phyloP scores from a whole-genome alignment of 257 asterid genomes.

The Gardenia jasminoides region DNA sequence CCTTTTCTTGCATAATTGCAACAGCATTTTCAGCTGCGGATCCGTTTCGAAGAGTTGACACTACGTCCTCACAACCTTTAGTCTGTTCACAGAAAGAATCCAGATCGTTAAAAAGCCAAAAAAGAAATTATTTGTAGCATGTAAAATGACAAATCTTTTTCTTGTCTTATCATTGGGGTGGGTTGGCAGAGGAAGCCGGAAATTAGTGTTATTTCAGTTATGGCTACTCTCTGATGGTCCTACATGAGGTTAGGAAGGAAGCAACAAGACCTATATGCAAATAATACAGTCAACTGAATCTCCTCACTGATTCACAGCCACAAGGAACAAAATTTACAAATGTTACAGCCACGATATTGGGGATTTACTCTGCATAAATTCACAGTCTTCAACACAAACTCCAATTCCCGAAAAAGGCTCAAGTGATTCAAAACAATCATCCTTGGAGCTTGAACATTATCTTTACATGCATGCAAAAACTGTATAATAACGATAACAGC shows the following conservation, averaged over 20 bases:
- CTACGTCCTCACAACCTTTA: conserved; percentile 87
- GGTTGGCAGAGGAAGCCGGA: not conserved
- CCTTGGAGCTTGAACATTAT: not conserved
- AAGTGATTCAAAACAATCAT: not conserved
- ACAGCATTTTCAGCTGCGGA: conserved; percentile 92
- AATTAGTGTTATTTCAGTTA: not conserved
- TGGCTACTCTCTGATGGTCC: not conserved
- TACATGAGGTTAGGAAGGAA: not conserved
- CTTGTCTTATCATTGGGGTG: too few relatives aligned
- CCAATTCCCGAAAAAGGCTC: not conserved
- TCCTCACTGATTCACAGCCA: not conserved
- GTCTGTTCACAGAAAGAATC: conserved; percentile 39
- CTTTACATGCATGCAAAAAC: not conserved
- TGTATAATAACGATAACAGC: not conserved
- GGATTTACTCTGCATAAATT: not conserved
- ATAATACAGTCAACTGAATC: not conserved
- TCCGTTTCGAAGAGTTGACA: conserved; percentile 85
- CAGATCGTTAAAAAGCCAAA: not conserved
- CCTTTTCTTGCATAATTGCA: conserved; percentile 93
- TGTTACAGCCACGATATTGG: not conserved
- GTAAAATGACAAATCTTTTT: not conserved
- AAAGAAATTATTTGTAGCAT: not conserved
- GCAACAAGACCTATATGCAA: not conserved
- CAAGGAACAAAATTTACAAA: not conserved
- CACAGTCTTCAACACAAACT: not conserved